Evolutionary conservation across 2,329 filamentous ascomycete species (phyloP), one percentile per base, ranked within the genome.

Genomic region (Ceratocystis smalleyi): DNA sequence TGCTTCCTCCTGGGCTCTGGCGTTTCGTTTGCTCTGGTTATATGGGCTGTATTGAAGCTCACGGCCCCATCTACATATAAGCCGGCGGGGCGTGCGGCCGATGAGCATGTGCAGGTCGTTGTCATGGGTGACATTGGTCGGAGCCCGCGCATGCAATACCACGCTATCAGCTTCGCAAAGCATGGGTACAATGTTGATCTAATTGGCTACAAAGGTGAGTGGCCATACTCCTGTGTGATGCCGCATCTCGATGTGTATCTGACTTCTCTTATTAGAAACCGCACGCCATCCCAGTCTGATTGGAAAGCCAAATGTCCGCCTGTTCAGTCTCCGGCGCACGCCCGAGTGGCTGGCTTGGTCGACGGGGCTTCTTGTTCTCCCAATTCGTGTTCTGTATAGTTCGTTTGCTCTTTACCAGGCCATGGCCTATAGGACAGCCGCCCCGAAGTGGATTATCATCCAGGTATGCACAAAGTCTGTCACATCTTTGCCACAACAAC

Each of bases 61-160:
- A 59, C 69, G 17, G 68, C 73, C 24, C 77, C 76, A 6, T 73
- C 70, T 19, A 71, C 73, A 15, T 74, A 77, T 66, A 67, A 62
- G 10, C 73, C 74, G 3, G 69, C 75, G 1, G 69, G 69, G 66
- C 71, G 71, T 12, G 72, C 72, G 45, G 69, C 73, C 24, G 73
- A 77, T 68, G 74, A 77, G 51, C 76, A 76, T 67, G 72, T 92
- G 54, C 90, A 96, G 74, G 83, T 99, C 62, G 80, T 99, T 17
- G 94, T 99, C 19, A 81, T 99, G 32, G 94, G 94, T 55, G 94
- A 99, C 72, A 91, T 99, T 73, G 94, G 94, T 47, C 84, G 91
- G 57, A 97, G 92, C 72, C 94, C 94, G 61, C 89, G 94, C 65
- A 99, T 99, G 92, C 91, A 97, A 72, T 97, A 99, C 71, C 94